Conservation (phyloP, 148 eudicot species). For the Rhododendron mucronatum region DNA sequence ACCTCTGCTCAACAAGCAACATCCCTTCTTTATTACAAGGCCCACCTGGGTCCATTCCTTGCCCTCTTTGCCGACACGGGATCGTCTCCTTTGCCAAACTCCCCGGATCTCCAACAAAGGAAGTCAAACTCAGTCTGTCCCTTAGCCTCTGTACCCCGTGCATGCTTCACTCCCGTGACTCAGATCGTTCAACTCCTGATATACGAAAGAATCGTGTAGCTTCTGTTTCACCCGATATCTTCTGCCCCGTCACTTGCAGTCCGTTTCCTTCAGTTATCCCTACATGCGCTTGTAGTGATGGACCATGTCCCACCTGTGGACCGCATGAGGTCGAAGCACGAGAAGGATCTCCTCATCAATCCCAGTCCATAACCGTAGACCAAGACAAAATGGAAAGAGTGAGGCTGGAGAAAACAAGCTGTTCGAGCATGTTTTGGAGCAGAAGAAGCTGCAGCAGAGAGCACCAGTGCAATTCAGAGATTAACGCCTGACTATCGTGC, state of each 20-base stretch:
- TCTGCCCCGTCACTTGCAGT: slow-evolving; percentile 89
- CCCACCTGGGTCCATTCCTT: slow-evolving; percentile 91
- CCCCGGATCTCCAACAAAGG: slow-evolving; percentile 60
- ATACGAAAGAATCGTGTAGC: slow-evolving; percentile 59
- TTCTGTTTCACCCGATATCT: slow-evolving; percentile 72
- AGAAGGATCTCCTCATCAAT: slow-evolving; percentile 55
- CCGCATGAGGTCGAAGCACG: slow-evolving; percentile 43
- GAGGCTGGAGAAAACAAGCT: slow-evolving; percentile 67
- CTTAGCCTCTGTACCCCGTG: slow-evolving; percentile 84
- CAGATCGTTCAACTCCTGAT: slow-evolving; percentile 45
- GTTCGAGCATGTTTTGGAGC: slow-evolving; percentile 91
- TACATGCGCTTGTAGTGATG: slow-evolving; percentile 77
- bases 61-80: slow-evolving; percentile 87
- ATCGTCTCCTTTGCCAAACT: slow-evolving; percentile 60
- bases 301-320: slow-evolving; percentile 74
- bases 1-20: slow-evolving; percentile 82
- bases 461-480: slow-evolving; percentile 85
- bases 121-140: slow-evolving; percentile 58
- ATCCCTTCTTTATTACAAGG: slow-evolving; percentile 51
- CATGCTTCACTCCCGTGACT: slow-evolving; percentile 76
- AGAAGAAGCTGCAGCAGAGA: slow-evolving; percentile 92
- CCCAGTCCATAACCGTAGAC: slow-evolving; percentile 41
- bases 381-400: slow-evolving; percentile 56
- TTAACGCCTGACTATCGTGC: slow-evolving; percentile 45
- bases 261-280: slow-evolving; percentile 87